These are phyloP conservation scores for Scenedesmus sp. DNA, from an alignment of 163 green algal genomes.

Conservation along the genomic window DNA sequence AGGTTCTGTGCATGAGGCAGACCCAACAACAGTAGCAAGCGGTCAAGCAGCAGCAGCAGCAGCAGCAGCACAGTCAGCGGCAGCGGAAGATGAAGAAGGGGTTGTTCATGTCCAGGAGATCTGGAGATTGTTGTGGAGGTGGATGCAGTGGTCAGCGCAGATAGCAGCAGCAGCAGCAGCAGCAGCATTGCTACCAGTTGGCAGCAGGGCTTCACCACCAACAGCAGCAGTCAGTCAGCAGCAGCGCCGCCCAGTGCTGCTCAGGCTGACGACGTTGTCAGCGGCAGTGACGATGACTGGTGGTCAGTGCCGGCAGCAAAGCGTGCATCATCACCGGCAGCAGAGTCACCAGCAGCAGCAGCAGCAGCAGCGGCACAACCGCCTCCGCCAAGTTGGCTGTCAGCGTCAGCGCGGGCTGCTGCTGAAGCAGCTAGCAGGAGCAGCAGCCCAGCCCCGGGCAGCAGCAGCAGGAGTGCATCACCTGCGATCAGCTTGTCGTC, in stretches of 20 bases:
- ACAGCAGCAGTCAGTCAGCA: neutral
- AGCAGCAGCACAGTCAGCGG: neutral
- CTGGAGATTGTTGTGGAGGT: constrained; percentile 1
- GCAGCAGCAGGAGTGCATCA: constrained; percentile 7
- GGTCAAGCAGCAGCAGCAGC: neutral
- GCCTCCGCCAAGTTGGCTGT: constrained; percentile 16
- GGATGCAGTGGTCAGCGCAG: neutral
- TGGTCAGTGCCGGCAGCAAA: neutral
- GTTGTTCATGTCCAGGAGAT: neutral
- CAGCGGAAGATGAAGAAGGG: neutral
- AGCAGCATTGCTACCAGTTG: neutral
- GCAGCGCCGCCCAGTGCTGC: neutral
- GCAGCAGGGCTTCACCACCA: neutral
- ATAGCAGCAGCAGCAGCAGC: constrained; percentile 12
- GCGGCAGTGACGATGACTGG: constrained; percentile 18
- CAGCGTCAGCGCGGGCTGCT: constrained; percentile 21
- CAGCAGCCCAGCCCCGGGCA: neutral
- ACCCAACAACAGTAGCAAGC: too few species aligned
- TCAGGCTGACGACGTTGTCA: neutral
- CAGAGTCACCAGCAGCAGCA: constrained; percentile 20
- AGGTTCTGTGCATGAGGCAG: neutral
- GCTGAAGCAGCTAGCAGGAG: constrained; percentile 30
- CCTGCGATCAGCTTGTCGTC: neutral
- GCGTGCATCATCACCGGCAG: neutral
- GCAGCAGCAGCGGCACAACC: constrained; percentile 27